Evolutionary conservation across 2,329 filamentous ascomycete species (phyloP), one percentile per base, ranked within the genome.

Genomic region (Hypomyces rosellus): DNA sequence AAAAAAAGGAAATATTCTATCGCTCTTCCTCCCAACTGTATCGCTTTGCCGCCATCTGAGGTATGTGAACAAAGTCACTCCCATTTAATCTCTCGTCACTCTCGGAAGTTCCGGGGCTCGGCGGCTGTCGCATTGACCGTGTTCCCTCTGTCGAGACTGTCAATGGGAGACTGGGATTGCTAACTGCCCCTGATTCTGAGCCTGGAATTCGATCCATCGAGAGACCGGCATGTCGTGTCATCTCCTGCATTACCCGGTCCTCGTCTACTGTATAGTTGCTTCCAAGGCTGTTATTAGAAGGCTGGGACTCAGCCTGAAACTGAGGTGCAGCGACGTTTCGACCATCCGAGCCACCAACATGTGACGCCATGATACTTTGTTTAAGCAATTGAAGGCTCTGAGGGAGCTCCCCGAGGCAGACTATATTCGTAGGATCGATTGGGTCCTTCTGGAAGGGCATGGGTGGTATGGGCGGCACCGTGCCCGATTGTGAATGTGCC

Each of bases 261-360:
- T 82, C 75, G 20, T 81, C 74, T 9, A 78, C 72, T 0, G 78
- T 82, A 56, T 72, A 82, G 51, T 81, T 79, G 60, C 78, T 81
- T 16, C 78, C 77, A 7, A 81, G 61, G 2, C 76, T 81, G 50
- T 42, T 53, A 54, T 64, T 43, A 50, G 66, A 51, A 48, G 56
- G 41, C 12, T 49, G 46, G 12, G 54, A 54, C 8, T 53, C 41
- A 0, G 54, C 42, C 20, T 51, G 51, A 8, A 56, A 48, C 8
- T 49, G 36, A 15, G 46, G 25, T 3, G 36, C 20, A 13, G 54
- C 42, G 15, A 38, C 36, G 42, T 45, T 43, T 16, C 40, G 45
- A 25, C 46, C 51, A 30, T 49, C 54, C 12, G 47, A 34, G 37
- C 40, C 47, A 14, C 42, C 48, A 12, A 53, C 50, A n/a, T 52